Conservation (phyloP, 2,329 filamentous ascomycete species). For the Colletotrichum sojae region DNA sequence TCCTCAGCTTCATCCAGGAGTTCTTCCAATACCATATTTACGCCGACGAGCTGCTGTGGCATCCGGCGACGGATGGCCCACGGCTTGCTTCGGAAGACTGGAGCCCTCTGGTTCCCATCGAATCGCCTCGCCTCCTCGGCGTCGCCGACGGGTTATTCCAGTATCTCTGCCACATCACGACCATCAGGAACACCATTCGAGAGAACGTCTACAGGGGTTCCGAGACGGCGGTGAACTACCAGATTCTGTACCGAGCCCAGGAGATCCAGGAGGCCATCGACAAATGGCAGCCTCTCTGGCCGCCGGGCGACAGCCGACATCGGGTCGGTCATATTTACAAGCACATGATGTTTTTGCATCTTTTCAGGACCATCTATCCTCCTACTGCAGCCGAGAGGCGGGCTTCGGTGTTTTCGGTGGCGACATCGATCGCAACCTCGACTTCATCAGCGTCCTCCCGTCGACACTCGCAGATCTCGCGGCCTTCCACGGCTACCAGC, state of each 20-base stretch:
- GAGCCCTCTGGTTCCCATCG: slow-evolving; percentile 57
- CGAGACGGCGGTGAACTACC: slow-evolving; percentile 81
- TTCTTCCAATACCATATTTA: slow-evolving; percentile 89
- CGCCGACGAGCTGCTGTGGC: slow-evolving; percentile 73
- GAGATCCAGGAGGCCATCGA: slow-evolving; percentile 82
- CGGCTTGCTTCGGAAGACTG: slow-evolving; percentile 61
- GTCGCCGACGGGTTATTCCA: slow-evolving; percentile 87
- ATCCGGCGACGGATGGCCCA: slow-evolving; percentile 55
- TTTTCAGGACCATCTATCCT: slow-evolving; percentile 73
- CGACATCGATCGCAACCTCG: slow-evolving; percentile 40
- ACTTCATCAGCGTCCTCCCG: slow-evolving; percentile 38
- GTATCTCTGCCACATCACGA: slow-evolving; percentile 84
- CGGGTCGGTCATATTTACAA: slow-evolving; percentile 72
- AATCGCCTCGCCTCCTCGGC: slow-evolving; percentile 76
- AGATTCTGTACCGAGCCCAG: slow-evolving; percentile 78
- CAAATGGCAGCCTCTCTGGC: slow-evolving; percentile 79
- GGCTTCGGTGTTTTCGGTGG: slow-evolving; percentile 40
- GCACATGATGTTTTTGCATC: slow-evolving; percentile 77
- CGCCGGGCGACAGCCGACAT: slow-evolving; percentile 69
- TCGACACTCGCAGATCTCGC: slow-evolving; percentile 41
- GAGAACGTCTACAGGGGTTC: slow-evolving; percentile 72
- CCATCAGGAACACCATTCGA: slow-evolving; percentile 81
- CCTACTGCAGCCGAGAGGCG: slow-evolving; percentile 50
- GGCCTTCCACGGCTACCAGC: slow-evolving; percentile 46
- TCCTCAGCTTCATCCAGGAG: slow-evolving; percentile 75